phyloP scores from a whole-genome alignment of 2,329 filamentous ascomycete species.

The Talaromyces sp. region DNA sequence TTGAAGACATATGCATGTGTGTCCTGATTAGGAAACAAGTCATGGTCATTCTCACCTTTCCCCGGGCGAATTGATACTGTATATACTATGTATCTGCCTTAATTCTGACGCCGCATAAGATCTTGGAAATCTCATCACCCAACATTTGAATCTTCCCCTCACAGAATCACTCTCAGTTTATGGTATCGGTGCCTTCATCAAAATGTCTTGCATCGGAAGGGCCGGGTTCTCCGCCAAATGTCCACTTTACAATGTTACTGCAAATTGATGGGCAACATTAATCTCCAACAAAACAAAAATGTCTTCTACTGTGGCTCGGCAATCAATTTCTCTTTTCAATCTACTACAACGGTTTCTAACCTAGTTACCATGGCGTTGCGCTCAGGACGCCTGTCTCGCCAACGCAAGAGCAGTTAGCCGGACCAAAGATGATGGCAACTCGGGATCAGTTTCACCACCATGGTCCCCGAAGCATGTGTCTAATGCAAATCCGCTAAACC shows the following conservation, averaged over 20 bases:
- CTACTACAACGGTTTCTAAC: not conserved
- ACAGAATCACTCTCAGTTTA: not conserved
- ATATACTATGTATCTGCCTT: not conserved
- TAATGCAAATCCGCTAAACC: not conserved
- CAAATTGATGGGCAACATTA: not conserved
- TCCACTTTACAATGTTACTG: not conserved
- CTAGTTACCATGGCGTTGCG: not conserved
- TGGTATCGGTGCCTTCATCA: not conserved
- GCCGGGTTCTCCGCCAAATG: not conserved
- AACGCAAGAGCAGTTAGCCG: not conserved
- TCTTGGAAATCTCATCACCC: too few species aligned
- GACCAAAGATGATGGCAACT: not conserved
- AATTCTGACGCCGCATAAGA: too few species aligned
- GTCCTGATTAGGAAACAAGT: conserved; percentile 1
- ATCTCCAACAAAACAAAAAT: not conserved
- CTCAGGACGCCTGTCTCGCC: conserved; percentile 1
- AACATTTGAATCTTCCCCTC: not conserved
- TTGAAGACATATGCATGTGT: conserved; percentile 1
- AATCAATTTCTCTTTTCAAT: not conserved
- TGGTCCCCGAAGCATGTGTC: not conserved
- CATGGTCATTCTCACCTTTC: not conserved
- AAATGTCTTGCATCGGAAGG: conserved; percentile 1
- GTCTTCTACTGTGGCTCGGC: not conserved
- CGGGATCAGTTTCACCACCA: conserved; percentile 1
- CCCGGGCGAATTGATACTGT: not conserved